Conservation (phyloP, 352 stramenopile genomes). For the Aphanomyces euteiches region DNA sequence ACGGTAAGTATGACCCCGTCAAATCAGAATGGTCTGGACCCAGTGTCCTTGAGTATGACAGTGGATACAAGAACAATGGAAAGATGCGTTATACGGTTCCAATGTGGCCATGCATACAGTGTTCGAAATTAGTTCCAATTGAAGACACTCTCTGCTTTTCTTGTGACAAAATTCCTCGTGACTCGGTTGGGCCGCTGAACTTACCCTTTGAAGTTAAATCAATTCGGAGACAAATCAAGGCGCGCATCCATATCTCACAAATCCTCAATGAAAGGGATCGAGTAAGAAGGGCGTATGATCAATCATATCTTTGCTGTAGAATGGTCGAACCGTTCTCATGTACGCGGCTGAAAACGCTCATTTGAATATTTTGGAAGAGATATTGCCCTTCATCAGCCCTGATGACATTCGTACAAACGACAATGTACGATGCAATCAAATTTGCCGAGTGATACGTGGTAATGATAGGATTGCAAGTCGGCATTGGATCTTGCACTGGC, state of each 20-base stretch:
- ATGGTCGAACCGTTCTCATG: too few species aligned
- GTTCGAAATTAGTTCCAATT: conserved; percentile 1
- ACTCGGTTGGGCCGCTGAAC: too few species aligned
- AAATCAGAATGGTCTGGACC: neutral
- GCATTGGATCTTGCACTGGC: conserved; percentile 19
- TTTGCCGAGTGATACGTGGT: too few species aligned
- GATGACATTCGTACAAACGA: neutral
- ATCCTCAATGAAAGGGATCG: too few species aligned
- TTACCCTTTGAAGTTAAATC: too few species aligned
- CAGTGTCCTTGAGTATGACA: too few species aligned
- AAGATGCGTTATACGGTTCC: conserved; percentile 10
- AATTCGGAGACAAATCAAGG: too few species aligned
- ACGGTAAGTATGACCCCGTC: conserved; percentile 16
- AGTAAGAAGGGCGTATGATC: too few species aligned
- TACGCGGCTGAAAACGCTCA: neutral
- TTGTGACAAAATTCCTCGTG: neutral
- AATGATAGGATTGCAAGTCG: conserved; percentile 12
- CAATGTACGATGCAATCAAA: neutral
- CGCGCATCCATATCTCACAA: too few species aligned
- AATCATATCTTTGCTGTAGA: too few species aligned
- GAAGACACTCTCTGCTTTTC: conserved; percentile 9
- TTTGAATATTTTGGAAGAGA: conserved; percentile 10
- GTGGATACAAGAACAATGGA: too few species aligned
- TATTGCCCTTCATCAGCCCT: conserved; percentile 1
- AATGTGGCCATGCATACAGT: conserved; percentile 17